Evolutionary conservation across 1,139 yeast genomes (phyloP), one percentile per base, ranked within the genome.

Genomic region (Blastobotrys arbuscula): DNA sequence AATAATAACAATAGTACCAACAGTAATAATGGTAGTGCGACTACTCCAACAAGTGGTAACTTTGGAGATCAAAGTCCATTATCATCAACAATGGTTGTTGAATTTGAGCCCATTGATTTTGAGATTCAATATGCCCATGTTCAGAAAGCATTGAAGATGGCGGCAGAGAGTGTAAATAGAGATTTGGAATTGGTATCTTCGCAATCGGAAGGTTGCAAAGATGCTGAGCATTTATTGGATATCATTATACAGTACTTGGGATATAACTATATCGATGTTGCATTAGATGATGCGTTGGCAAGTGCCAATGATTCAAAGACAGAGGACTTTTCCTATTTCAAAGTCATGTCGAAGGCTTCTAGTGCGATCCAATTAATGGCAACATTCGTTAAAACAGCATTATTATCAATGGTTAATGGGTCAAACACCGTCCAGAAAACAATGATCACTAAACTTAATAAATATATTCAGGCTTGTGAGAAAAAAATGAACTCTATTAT

Each of bases 111-210:
- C 6, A 51, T 41, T 18, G 52, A 48, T 41, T 57, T 48, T 33
- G 55, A 53, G 16, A 47, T 56, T 26, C 52, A 48, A 31, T 41
- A 52, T 23, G 61, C 69, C 15, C 70, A 73, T 36, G 81, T 86
- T 2, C 92, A 87, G 57, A 70, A 74, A 1, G 76, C 87, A 51
- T 69, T 89, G 39, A 81, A 81, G 55, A 78, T 87, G 28, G 76
- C 84, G 3, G 86, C 89, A 28, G 97, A 90, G 65, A 77, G 92
- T 1, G 73, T 88, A 6, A 84, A 95, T 2, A 74, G 97, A 59
- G 73, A 84, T 6, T 76, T 87, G 60, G 96, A 88, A 59, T 68
- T 90, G 47, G 74, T 82, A 1, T 87, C 95, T 0, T 62, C 67
- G 6, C 62, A 67, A 6, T 64, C 67, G 19, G 82, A 77, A 53